Percentiles rank a stretch among this genome's conserved stretches.
These are phyloP conservation scores for Myrica gale DNA, from an alignment of 306 rosid species.

Conservation along the genomic window DNA sequence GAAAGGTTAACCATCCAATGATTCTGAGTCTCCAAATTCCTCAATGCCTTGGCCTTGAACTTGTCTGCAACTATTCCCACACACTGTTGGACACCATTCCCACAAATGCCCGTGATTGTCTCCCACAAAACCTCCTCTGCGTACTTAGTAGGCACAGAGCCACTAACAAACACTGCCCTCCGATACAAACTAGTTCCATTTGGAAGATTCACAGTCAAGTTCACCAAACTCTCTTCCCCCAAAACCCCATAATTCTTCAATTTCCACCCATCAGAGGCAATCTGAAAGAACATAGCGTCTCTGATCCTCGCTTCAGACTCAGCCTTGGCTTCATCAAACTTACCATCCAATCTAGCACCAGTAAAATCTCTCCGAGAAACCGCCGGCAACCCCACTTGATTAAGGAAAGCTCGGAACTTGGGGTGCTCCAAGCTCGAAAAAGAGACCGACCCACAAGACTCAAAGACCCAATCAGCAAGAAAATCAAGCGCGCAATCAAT, in stretches of 20 bases:
- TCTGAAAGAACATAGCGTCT: slow-evolving; percentile 91
- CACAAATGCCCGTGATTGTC: slow-evolving; percentile 81
- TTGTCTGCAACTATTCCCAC: slow-evolving; percentile 92
- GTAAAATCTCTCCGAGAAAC: slow-evolving; percentile 59
- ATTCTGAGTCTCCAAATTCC: slow-evolving; percentile 73
- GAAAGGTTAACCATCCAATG: slow-evolving; percentile 94
- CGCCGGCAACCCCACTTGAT: slow-evolving; percentile 72
- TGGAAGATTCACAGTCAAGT: slow-evolving; percentile 75
- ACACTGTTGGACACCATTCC: slow-evolving; percentile 66
- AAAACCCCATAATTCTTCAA: slow-evolving; percentile 31
- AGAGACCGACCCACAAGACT: slow-evolving; percentile 77
- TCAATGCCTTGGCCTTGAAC: slow-evolving; percentile 76
- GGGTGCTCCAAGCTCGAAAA: slow-evolving; percentile 78
- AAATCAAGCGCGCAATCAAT: slow-evolving; percentile 66
- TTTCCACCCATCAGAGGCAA: slow-evolving; percentile 84
- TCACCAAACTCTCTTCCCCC: slow-evolving; percentile 59
- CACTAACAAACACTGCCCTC: slow-evolving; percentile 62
- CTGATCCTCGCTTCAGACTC: slow-evolving; percentile 78
- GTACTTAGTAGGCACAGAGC: slow-evolving; percentile 66
- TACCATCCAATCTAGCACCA: slow-evolving; percentile 50
- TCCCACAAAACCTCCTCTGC: slow-evolving; percentile 91
- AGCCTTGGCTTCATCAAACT: slow-evolving; percentile 65
- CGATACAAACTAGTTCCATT: slow-evolving; percentile 90
- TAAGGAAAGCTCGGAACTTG: slow-evolving; percentile 75
- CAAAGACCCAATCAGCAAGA: slow-evolving; percentile 82